Evolutionary conservation across 257 asterid genomes (phyloP), one percentile per base, ranked within the genome.

Genomic region (Jacaranda mimosifolia): DNA sequence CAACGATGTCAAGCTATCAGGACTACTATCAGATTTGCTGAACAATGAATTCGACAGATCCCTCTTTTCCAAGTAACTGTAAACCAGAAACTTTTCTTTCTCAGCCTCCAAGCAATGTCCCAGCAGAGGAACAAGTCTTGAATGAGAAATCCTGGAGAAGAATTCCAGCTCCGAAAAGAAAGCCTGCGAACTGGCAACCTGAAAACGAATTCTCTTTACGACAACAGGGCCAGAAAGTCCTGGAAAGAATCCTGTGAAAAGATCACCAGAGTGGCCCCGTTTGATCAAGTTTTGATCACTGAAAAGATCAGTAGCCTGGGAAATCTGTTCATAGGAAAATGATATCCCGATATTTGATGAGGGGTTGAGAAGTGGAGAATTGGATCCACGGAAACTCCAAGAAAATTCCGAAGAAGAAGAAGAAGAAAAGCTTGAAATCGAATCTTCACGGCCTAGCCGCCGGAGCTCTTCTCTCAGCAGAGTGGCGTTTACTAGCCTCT

Each of bases 81-180:
- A 96, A 64, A 96, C 91, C 63, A 93, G 78, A 82, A 89, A 90
- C 85, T 90, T 93, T 82, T 89, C 95, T 9, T 84, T 83, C 81
- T 93, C 99, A 62, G 90, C 88, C 86, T 90, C 99, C 94, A 93
- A 82, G 77, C 97, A 93, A 81, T 93, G 92, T 62, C 99, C 99
- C 75, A 96, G 78, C 26, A 93, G 88, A 56, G 97, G 96, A 17
- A 96, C 96, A 53, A 96, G 77, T 77, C 98, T 86, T 49, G 94
- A 84, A 83, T 92, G 91, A 56, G 97, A 91, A 70, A 89, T 82
- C 84, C 85, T 90, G 84, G 87, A 83, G 77, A 93, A 89, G 66
- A 93, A 71, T 60, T 85, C 93, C 84, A 96, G 79, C 70, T 96
- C 99, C 38, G 77, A 78, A 84, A 84, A 48, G 80, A 87, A 85